A percentile compares a stretch with the other conserved stretches of the same genome.
phyloP scores from a whole-genome alignment of 2,329 filamentous ascomycete genomes.

The Aureobasidium vineae region DNA sequence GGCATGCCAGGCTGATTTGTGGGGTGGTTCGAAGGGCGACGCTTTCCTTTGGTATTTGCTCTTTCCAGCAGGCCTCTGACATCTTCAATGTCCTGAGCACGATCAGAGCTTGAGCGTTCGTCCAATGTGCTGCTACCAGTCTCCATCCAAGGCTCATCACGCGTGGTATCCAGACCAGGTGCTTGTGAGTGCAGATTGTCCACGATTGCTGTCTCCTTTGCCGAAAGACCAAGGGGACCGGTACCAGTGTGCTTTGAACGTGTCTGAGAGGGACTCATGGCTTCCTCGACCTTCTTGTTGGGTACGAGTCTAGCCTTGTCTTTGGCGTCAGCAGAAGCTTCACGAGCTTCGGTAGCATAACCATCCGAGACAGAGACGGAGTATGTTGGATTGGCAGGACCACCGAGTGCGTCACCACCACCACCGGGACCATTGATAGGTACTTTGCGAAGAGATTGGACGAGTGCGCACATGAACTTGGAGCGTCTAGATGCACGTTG shows the following conservation, averaged over 20 bases:
- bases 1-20: slow-evolving; percentile 22
- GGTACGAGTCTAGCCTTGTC: slow-evolving; percentile 63
- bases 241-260: slow-evolving; percentile 33
- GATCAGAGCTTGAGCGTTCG: slow-evolving; percentile 45
- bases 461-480: slow-evolving; percentile 95
- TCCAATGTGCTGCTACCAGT: slow-evolving; percentile 40
- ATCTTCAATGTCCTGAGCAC: slow-evolving; percentile 38
- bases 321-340: slow-evolving; percentile 55
- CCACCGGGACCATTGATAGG: slow-evolving; percentile 82
- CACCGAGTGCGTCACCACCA: slow-evolving; percentile 61
- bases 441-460: slow-evolving; percentile 78
- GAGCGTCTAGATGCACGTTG: slow-evolving; percentile 78
- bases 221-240: slow-evolving; percentile 38
- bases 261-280: slow-evolving; percentile 4
- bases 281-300: slow-evolving; percentile 31
- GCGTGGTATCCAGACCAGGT: slow-evolving; percentile 44
- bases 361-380: slow-evolving; percentile 71
- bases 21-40: slow-evolving; percentile 35
- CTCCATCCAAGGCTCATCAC: slow-evolving; percentile 49
- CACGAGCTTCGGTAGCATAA: slow-evolving; percentile 60
- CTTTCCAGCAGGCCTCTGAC: slow-evolving; percentile 47
- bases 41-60: slow-evolving; percentile 47
- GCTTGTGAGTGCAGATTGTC: slow-evolving; percentile 46
- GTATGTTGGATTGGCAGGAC: slow-evolving; percentile 71
- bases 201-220: slow-evolving; percentile 44